phyloP scores from a whole-genome alignment of 225 moss, liverwort and hornwort genomes.

The Polytrichum commune region DNA sequence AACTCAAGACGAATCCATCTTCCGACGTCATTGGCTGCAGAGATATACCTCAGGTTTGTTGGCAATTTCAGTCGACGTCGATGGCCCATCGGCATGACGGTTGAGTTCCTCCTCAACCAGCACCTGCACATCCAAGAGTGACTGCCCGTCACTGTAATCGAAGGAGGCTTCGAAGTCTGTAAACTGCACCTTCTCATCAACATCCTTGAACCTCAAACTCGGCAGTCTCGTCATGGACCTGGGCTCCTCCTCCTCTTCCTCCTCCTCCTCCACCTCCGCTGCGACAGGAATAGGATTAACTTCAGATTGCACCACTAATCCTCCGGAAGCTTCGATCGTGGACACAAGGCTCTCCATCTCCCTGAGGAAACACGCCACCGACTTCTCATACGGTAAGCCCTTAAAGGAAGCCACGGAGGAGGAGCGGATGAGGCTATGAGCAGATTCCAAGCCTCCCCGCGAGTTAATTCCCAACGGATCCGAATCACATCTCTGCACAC shows the following conservation, averaged over 20 bases:
- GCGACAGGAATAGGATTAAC: too few species aligned
- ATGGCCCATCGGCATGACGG: not conserved
- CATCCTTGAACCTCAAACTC: constrained; percentile 17
- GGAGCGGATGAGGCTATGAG: not conserved
- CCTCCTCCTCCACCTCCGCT: constrained; percentile 9
- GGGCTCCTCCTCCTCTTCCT: not conserved
- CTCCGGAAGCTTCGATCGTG: constrained; percentile 31
- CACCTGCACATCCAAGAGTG: too few species aligned
- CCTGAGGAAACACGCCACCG: constrained; percentile 13
- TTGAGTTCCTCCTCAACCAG: too few species aligned
- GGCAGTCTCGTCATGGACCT: constrained; percentile 12
- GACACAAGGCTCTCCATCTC: constrained; percentile 33
- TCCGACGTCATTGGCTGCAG: too few species aligned
- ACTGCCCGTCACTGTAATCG: constrained; percentile 2
- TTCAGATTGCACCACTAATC: not conserved
- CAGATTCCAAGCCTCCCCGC: not conserved
- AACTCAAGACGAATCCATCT: too few species aligned
- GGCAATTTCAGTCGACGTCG: not conserved
- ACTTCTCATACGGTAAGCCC: constrained; percentile 24
- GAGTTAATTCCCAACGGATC: not conserved
- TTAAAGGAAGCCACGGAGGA: constrained; percentile 30
- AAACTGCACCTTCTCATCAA: constrained; percentile 37
- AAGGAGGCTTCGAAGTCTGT: constrained; percentile 50
- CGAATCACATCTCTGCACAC: not conserved
- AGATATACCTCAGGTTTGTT: too few species aligned